These are phyloP conservation scores for Colletotrichum sp. DNA, from an alignment of 2,329 filamentous ascomycete species.

Conservation along the genomic window DNA sequence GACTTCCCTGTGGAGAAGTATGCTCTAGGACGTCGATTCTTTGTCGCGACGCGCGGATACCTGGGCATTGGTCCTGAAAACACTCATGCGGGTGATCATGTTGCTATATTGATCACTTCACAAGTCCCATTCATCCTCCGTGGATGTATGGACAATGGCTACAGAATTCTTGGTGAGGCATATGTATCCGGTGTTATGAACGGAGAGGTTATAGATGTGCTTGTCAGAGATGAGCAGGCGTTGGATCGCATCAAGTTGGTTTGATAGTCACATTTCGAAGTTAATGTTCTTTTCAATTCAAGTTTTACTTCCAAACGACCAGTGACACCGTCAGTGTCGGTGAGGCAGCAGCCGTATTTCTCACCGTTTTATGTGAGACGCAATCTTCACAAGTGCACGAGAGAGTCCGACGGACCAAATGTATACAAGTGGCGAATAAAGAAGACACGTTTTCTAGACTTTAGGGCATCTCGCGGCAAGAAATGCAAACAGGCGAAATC, in stretches of 20 bases:
- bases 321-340: neutral
- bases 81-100: neutral
- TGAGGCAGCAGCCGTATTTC: neutral
- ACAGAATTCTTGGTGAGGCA: neutral
- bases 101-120: neutral
- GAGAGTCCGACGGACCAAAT: rapidly evolving
- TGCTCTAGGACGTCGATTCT: neutral
- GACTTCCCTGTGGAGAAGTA: neutral
- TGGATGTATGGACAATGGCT: neutral
- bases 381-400: rapidly evolving
- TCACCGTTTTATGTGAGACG: rapidly evolving
- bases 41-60: neutral
- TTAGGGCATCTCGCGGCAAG: neutral
- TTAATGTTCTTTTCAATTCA: neutral
- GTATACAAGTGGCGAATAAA: rapidly evolving
- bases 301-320: neutral
- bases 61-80: neutral
- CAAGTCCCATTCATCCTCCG: neutral
- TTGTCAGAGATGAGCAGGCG: neutral
- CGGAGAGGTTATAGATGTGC: neutral
- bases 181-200: neutral
- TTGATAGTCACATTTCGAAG: neutral
- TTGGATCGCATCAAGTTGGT: neutral
- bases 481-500: rapidly evolving
- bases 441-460: neutral